Evolutionary conservation across 148 eudicot genomes (phyloP).

Genomic region (Rhododendron mucronatum): DNA sequence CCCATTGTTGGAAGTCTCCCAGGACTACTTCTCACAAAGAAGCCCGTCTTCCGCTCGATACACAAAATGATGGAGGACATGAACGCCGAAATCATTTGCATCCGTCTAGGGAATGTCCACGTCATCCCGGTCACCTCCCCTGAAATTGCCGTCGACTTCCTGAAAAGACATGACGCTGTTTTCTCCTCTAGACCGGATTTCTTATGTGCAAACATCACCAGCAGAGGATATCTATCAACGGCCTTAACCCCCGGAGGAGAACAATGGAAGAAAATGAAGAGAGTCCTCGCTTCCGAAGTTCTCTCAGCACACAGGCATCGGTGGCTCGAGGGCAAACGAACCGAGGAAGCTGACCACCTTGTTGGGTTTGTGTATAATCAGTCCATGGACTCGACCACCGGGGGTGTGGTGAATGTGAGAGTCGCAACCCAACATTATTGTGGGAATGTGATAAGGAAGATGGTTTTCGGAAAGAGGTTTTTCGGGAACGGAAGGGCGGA

Average conservation of each 20-base stretch:
- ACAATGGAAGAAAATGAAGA: conserved; percentile 20
- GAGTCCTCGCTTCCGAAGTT: conserved; percentile 7
- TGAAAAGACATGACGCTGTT: conserved; percentile 8
- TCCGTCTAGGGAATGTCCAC: no score
- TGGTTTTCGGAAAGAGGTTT: conserved; percentile 11
- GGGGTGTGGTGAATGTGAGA: conserved; percentile 9
- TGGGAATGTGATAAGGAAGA: conserved; percentile 13
- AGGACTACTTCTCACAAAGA: not conserved
- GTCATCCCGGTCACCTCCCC: not conserved
- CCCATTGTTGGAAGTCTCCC: conserved; percentile 11
- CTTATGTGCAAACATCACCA: not conserved
- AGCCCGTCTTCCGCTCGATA: conserved; percentile 12
- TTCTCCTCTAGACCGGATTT: conserved; percentile 16
- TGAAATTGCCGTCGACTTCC: conserved; percentile 11
- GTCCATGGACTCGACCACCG: not conserved
- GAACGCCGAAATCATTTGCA: no score
- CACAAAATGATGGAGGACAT: not conserved
- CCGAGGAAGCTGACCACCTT: conserved; percentile 14
- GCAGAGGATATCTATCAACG: conserved; percentile 5
- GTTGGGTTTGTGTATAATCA: not conserved
- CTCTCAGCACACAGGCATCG: not conserved
- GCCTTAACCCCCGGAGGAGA: conserved; percentile 3
- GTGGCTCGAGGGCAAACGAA: conserved; percentile 11
- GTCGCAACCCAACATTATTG: not conserved
- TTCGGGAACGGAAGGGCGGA: conserved; percentile 1